A percentile compares a stretch with the other conserved stretches of the same genome.
These are phyloP conservation scores for Aspergillus calidoustus DNA, from an alignment of 2,329 filamentous ascomycete genomes.

Conservation along the genomic window DNA sequence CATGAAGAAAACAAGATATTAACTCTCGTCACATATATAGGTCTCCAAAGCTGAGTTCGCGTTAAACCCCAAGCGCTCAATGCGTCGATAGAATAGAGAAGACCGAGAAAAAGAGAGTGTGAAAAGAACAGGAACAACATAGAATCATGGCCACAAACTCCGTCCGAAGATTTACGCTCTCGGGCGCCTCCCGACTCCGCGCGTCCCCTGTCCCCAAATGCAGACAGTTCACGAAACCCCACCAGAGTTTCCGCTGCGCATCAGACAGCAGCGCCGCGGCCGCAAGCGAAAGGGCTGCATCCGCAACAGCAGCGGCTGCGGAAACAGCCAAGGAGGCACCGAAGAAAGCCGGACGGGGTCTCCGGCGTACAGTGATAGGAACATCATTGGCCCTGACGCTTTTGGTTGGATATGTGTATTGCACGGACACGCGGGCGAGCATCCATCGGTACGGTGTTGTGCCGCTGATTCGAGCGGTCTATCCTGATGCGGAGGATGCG, in stretches of 20 bases:
- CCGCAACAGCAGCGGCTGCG: slow-evolving; percentile 15
- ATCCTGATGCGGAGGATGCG: slow-evolving; percentile 73
- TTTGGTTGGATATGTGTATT: slow-evolving; percentile 65
- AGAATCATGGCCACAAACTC: slow-evolving; percentile 3
- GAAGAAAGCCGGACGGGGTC: slow-evolving; percentile 34
- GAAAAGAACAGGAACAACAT: neutral
- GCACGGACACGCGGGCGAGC: slow-evolving; percentile 75
- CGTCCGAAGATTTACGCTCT: neutral
- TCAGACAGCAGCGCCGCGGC: slow-evolving; percentile 19
- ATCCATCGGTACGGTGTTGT: slow-evolving; percentile 69
- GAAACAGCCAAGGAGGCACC: slow-evolving; percentile 32
- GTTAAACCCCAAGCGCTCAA: neutral
- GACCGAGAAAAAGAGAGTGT: neutral
- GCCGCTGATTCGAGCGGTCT: slow-evolving; percentile 47
- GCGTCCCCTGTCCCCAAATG: slow-evolving; percentile 9
- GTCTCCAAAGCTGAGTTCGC: neutral
- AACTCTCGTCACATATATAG: neutral
- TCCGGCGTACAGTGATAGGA: slow-evolving; percentile 45
- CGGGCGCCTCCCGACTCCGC: slow-evolving; percentile 19
- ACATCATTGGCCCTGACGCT: slow-evolving; percentile 57
- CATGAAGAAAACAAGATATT: neutral
- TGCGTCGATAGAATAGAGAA: neutral
- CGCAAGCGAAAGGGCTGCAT: neutral
- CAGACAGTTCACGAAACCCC: slow-evolving; percentile 13
- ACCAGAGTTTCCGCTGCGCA: slow-evolving; percentile 17